A percentile compares a stretch with the other conserved stretches of the same genome.
phyloP scores from a whole-genome alignment of 345 rosid genomes.

The Rhodamnia rubescens region DNA sequence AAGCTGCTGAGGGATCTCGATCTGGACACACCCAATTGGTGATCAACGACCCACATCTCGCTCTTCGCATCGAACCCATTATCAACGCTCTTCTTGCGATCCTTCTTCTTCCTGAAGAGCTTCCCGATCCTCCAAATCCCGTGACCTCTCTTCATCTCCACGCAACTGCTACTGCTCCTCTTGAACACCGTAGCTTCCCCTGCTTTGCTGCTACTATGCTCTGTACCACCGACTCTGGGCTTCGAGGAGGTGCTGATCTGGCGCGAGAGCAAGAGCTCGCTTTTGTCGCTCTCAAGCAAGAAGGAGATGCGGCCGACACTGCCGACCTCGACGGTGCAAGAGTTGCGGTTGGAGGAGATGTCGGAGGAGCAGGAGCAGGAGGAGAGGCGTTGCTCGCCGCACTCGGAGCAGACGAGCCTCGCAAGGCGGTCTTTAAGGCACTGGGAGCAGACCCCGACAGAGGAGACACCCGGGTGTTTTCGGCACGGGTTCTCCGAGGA shows the following conservation, averaged over 20 bases:
- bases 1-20: constrained; percentile 91
- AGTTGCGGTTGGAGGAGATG: constrained; percentile 46
- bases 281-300: constrained; percentile 58
- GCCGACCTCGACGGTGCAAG: constrained; percentile 52
- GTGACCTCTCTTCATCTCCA: constrained; percentile 71
- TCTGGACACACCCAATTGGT: constrained; percentile 55
- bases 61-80: constrained; percentile 28
- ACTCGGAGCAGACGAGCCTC: constrained; percentile 78
- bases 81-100: constrained; percentile 22
- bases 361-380: constrained; percentile 82
- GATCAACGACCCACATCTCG: constrained; percentile 75
- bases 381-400: constrained; percentile 89
- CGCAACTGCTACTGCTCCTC: constrained; percentile 82
- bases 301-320: constrained; percentile 78
- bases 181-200: constrained; percentile 53
- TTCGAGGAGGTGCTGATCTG: constrained; percentile 16
- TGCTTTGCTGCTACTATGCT: constrained; percentile 4
- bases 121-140: constrained; percentile 75
- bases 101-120: constrained; percentile 57
- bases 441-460: constrained; percentile 70
- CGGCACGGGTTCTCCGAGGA: constrained; percentile 63
- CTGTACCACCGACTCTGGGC: constrained; percentile 3
- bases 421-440: constrained; percentile 88
- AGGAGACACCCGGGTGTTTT: constrained; percentile 69
- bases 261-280: constrained; percentile 3